Conservation (phyloP, 352 stramenopile species). For the Elongisporangium prolatum region DNA sequence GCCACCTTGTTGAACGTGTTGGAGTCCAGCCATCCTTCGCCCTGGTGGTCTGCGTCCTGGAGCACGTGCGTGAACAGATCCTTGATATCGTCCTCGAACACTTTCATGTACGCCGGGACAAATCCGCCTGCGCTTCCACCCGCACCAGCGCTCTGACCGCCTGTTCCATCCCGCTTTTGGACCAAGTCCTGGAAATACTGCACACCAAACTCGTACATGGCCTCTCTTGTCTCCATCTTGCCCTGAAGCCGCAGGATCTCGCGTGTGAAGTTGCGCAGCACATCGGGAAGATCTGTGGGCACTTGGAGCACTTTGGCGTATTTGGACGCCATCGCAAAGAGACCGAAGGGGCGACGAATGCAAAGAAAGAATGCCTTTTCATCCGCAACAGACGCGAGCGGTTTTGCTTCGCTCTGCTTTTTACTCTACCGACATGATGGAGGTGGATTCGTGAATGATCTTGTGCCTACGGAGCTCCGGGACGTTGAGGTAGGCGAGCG, state of each 20-base stretch:
- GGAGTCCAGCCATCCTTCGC: constrained; percentile 31
- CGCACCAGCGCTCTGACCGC: constrained; percentile 1
- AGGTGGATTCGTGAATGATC: not conserved
- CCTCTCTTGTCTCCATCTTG: constrained; percentile 73
- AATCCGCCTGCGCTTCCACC: not conserved
- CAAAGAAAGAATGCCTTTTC: not conserved
- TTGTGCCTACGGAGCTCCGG: not conserved
- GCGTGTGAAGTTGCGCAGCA: constrained; percentile 72
- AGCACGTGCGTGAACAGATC: constrained; percentile 37
- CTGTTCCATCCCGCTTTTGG: constrained; percentile 26
- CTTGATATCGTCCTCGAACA: constrained; percentile 57
- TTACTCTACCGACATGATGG: not conserved
- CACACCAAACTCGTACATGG: constrained; percentile 69
- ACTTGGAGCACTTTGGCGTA: constrained; percentile 81
- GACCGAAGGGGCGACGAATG: not conserved
- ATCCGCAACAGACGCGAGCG: not conserved
- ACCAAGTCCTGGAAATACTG: constrained; percentile 71
- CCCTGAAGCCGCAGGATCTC: constrained; percentile 81
- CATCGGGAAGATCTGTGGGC: constrained; percentile 61
- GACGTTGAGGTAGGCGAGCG: constrained; percentile 12
- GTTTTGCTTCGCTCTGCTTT: not conserved
- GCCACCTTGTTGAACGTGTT: constrained; percentile 41
- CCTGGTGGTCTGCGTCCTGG: constrained; percentile 32
- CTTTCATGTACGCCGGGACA: constrained; percentile 46
- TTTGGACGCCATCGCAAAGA: constrained; percentile 64